Base-by-base conservation (phyloP, 1,284 basidiomycete species). In the Leccinum angustisporum region DNA sequence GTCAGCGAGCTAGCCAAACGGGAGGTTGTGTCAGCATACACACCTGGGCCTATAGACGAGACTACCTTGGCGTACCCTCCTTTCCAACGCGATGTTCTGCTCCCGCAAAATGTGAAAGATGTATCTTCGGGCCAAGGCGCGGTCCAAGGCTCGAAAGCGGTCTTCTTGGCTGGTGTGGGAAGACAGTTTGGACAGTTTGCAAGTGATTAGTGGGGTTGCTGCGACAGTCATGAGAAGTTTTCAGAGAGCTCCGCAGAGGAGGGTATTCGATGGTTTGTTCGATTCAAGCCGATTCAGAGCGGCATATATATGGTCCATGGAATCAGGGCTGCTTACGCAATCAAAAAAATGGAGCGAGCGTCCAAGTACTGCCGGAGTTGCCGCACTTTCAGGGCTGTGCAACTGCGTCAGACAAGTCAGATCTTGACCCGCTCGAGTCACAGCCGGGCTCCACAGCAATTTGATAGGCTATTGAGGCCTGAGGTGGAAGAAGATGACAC, bases 11-110 rank as follows among this genome's bases (percentile, higher is more conserved):
- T 67, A 53, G 34, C 31, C 54, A n/a, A 18, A 53, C 0, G 18
- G 31, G 36, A 36, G 16, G 13, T 54, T 31, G 21, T 25, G 57
- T 66, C 14, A 72, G 69, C 55, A 1, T 11, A 51, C 73, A 30
- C 61, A 76, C 75, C 73, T 69, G n/a, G 73, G 73, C 27, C 59
- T 74, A 57, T 76, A 76, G 40, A 76, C 68, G 14, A 76, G 64
- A 61, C 56, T 71, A 59, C 70, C 71, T 68, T 74, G 67, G 13
- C 51, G 62, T 8, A 71, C 56, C 57, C 70, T 66, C 60, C 63
- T 69, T 30, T 74, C 70, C 9, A 73, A 40, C n/a, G 67, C 62
- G 11, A 31, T 48, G 3, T 56, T 66, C 11, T 68, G 74, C 54
- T 76, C 68, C 1, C 62, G 71, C 34, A 76, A 46, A 1, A 74